phyloP scores from a whole-genome alignment of 257 asterid genomes.

The Capsicum pubescens region DNA sequence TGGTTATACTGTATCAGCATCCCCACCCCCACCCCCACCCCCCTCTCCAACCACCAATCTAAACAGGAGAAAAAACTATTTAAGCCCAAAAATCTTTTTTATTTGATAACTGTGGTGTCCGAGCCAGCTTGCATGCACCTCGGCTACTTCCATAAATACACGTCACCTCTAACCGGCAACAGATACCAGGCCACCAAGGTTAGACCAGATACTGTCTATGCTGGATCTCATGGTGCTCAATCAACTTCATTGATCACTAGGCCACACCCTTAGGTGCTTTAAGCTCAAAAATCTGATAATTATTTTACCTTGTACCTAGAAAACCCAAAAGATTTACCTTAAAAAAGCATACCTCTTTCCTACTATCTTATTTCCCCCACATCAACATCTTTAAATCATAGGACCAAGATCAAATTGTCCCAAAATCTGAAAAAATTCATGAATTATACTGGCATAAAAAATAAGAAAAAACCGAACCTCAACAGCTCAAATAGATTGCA shows the following conservation, averaged over 20 bases:
- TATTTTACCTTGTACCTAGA: too few species aligned
- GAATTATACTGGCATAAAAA: background rate
- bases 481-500: background rate
- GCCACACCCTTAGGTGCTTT: too few species aligned
- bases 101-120: too few species aligned
- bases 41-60: background rate
- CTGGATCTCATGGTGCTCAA: too few species aligned
- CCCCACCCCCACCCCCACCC: background rate
- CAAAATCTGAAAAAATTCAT: background rate
- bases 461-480: background rate
- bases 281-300: too few species aligned
- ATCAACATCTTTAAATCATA: background rate
- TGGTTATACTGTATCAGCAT: background rate
- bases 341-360: background rate
- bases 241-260: too few species aligned
- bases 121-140: too few species aligned
- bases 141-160: too few species aligned
- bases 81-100: too few species aligned
- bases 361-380: background rate
- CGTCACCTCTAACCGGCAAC: too few species aligned
- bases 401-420: background rate
- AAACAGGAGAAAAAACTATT: background rate
- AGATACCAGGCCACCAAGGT: too few species aligned
- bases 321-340: background rate
- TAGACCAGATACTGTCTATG: too few species aligned